These are phyloP conservation scores for Solanum pimpinellifolium DNA, from an alignment of 257 asterid species.

Conservation along the genomic window DNA sequence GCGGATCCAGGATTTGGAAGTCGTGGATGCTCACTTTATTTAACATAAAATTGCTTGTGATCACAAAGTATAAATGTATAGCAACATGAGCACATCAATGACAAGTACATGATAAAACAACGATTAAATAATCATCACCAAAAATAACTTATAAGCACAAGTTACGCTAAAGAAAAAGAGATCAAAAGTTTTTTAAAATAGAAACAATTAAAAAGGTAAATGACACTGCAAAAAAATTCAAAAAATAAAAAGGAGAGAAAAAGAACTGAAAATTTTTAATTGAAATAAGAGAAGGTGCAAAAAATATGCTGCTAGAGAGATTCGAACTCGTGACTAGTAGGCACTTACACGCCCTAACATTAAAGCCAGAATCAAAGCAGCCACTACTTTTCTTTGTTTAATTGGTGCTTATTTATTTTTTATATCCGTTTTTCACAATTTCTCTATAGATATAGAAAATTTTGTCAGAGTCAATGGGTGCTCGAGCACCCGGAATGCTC, in stretches of 20 bases:
- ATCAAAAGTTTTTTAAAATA: background rate
- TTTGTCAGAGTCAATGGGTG: background rate
- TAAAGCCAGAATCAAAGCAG: background rate
- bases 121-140: background rate
- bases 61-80: background rate
- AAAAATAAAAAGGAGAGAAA: background rate
- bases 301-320: background rate
- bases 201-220: background rate
- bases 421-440: background rate
- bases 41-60: background rate
- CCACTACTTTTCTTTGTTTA: background rate
- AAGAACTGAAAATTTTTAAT: background rate
- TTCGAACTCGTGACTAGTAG: background rate
- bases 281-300: background rate
- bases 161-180: background rate
- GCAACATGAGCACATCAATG: background rate
- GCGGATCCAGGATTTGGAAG: background rate
- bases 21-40: background rate
- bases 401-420: background rate
- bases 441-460: background rate
- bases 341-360: background rate
- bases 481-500: background rate
- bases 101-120: background rate
- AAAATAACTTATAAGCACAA: background rate
- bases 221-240: background rate